Evolutionary conservation across 805 yeast genomes (phyloP).

Genomic region (Pichia deserticola): DNA sequence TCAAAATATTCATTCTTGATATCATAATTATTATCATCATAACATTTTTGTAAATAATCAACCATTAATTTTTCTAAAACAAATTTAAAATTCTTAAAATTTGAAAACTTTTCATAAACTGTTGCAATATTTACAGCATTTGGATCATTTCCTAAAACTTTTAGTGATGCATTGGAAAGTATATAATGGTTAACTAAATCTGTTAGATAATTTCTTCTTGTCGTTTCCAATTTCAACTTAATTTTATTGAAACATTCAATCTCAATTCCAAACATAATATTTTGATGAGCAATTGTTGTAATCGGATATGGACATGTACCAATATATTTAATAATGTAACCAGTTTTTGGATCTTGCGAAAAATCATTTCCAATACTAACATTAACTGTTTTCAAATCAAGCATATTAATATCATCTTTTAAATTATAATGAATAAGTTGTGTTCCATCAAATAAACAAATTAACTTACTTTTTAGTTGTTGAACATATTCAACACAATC

Average conservation of each 20-base stretch:
- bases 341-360: neutral
- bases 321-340: conserved; percentile 18
- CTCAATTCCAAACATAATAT: conserved; percentile 44
- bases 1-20: conserved; percentile 21
- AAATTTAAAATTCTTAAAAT: conserved; percentile 38
- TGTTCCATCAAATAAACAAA: conserved; percentile 29
- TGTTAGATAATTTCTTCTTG: conserved; percentile 37
- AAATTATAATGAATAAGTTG: conserved; percentile 27
- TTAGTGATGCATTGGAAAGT: conserved; percentile 18
- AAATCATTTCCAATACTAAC: conserved; percentile 28
- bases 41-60: conserved; percentile 26
- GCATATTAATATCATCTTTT: conserved; percentile 16
- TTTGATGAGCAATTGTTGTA: conserved; percentile 38
- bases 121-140: conserved; percentile 23
- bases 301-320: conserved; percentile 42
- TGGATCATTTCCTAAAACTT: conserved; percentile 12
- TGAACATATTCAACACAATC: conserved; percentile 27
- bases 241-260: conserved; percentile 27
- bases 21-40: conserved; percentile 28
- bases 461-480: conserved; percentile 20
- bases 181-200: conserved; percentile 43
- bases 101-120: conserved; percentile 31
- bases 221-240: conserved; percentile 25
- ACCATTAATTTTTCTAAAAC: conserved; percentile 44
- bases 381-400: conserved; percentile 22